Evolutionary conservation across 352 stramenopile genomes (phyloP).

Genomic region (Peronospora destructor): DNA sequence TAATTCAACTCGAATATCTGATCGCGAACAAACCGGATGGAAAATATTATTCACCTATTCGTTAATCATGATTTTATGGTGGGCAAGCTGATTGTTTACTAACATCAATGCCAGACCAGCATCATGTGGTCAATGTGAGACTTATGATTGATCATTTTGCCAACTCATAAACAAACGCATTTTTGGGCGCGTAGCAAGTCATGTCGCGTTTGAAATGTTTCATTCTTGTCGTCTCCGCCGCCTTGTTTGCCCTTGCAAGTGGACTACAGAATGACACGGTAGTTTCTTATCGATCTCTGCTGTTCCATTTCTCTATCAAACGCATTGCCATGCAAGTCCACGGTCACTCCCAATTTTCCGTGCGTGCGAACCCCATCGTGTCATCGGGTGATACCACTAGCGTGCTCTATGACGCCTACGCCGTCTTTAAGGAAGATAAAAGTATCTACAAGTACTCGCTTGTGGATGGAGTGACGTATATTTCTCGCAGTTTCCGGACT

Average conservation of each 20-base stretch:
- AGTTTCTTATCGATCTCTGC: conserved; percentile 16
- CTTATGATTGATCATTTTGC: background rate
- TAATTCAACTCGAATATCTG: too few species aligned
- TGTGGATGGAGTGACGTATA: conserved; percentile 17
- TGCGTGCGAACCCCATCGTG: conserved; percentile 18
- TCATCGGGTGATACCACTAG: background rate
- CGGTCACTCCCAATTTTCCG: conserved; percentile 19
- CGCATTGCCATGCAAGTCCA: conserved; percentile 26
- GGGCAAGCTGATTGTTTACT: too few species aligned
- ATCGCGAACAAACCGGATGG: too few species aligned
- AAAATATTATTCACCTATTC: too few species aligned
- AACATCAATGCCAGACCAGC: too few species aligned
- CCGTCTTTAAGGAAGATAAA: conserved; percentile 8
- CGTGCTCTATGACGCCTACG: conserved; percentile 25
- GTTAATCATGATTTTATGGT: too few species aligned
- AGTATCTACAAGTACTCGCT: conserved; percentile 22
- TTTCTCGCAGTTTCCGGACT: background rate
- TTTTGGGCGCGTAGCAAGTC: background rate
- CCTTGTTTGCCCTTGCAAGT: background rate
- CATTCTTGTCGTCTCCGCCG: background rate
- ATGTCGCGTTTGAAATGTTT: background rate
- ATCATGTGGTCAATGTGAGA: background rate
- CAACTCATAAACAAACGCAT: background rate
- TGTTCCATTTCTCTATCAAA: conserved; percentile 28
- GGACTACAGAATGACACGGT: background rate